Conservation (phyloP, 352 stramenopile genomes). For the Phytophthora foliorum region DNA sequence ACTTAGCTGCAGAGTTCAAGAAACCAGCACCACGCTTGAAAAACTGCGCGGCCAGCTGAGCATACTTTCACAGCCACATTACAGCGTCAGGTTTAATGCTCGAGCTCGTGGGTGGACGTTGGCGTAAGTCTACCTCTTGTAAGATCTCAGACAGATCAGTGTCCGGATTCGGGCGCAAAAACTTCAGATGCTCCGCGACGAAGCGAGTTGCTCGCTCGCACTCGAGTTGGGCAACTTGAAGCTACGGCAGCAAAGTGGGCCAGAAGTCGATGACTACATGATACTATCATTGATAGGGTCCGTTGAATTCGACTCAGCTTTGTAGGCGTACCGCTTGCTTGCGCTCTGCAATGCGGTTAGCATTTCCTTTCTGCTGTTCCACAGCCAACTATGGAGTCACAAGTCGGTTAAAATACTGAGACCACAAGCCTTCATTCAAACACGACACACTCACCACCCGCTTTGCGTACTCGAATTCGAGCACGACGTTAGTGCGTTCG, state of each 20-base stretch:
- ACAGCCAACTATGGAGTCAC: constrained; percentile 45
- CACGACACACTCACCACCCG: constrained; percentile 46
- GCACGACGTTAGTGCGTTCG: constrained; percentile 58
- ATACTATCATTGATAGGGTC: too few species aligned
- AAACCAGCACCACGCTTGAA: constrained; percentile 30
- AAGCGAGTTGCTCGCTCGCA: constrained; percentile 40
- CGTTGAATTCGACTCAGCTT: neutral
- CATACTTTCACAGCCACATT: constrained; percentile 27
- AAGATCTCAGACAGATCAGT: constrained; percentile 29
- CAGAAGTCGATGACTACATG: neutral
- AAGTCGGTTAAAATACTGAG: neutral
- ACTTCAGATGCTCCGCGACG: constrained; percentile 38
- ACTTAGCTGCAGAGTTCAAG: neutral
- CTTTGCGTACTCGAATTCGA: constrained; percentile 81
- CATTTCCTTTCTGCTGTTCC: constrained; percentile 68
- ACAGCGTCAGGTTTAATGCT: constrained; percentile 5
- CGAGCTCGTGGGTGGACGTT: neutral
- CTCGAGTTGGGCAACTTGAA: constrained; percentile 41
- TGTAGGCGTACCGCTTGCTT: constrained; percentile 59
- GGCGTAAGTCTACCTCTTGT: constrained; percentile 35
- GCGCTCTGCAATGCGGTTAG: constrained; percentile 64
- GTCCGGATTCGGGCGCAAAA: constrained; percentile 12
- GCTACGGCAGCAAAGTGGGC: constrained; percentile 25
- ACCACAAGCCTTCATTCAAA: neutral
- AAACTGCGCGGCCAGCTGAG: constrained; percentile 29